Evolutionary conservation across 345 rosid genomes (phyloP).

Genomic region (Hevea brasiliensis): DNA sequence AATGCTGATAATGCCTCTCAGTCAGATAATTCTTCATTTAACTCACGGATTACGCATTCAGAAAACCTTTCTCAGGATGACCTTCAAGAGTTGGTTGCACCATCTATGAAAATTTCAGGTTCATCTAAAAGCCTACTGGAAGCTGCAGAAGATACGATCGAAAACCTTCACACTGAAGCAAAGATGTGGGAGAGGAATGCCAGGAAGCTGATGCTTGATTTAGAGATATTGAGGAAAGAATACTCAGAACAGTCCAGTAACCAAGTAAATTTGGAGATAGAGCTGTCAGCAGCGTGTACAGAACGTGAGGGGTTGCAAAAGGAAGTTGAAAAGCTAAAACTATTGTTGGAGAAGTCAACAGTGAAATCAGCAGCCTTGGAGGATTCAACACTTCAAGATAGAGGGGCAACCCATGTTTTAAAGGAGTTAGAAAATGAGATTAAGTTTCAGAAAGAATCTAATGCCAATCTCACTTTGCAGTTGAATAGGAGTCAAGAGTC

Average conservation of each 20-base stretch:
- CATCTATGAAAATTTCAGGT: slow-evolving; percentile 27
- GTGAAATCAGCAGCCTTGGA: slow-evolving; percentile 23
- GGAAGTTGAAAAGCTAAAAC: slow-evolving; percentile 46
- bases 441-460: slow-evolving; percentile 44
- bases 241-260: slow-evolving; percentile 44
- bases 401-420: slow-evolving; percentile 12
- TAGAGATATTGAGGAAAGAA: slow-evolving; percentile 48
- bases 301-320: slow-evolving; percentile 46
- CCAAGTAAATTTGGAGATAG: slow-evolving; percentile 36
- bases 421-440: slow-evolving; percentile 54
- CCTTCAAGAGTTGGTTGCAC: slow-evolving; percentile 17
- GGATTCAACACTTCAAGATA: slow-evolving; percentile 26
- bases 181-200: slow-evolving; percentile 61
- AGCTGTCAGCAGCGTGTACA: slow-evolving; percentile 43
- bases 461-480: slow-evolving; percentile 45
- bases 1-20: slow-evolving; percentile 28
- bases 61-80: slow-evolving; percentile 27
- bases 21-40: slow-evolving; percentile 29
- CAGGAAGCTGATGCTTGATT: slow-evolving; percentile 43
- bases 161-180: slow-evolving; percentile 47
- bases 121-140: slow-evolving; percentile 45
- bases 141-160: slow-evolving; percentile 51
- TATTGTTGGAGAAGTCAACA: slow-evolving; percentile 27
- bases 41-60: slow-evolving; percentile 23
- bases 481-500: slow-evolving; percentile 61